Base-by-base conservation (phyloP, 192 early-diverging fungal genomes). In the Coemansia sp. region DNA sequence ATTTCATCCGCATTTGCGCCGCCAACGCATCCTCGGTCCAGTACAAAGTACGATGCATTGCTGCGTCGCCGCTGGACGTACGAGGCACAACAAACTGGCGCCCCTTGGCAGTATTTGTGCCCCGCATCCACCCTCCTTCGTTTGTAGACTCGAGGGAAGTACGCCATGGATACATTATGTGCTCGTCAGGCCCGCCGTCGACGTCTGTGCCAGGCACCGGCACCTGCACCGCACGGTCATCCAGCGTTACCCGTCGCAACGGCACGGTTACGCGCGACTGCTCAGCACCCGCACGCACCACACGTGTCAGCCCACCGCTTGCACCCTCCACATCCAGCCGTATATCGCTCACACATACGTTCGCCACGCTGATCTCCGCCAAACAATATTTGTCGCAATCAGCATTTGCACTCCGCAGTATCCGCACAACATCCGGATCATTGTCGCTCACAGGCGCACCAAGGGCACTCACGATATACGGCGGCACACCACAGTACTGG, bases 131-230 rank as follows among this genome's bases (percentile, higher is more conserved):
- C 20, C 54, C 50, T 35, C 23, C 41, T 27, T 39, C 57, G 12
- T 22, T 50, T 19, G 13, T 12, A 1, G 41, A 19, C 23, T 29
- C 18, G 2, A 38, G 54, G 11, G 61, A 11, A 3, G 52, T 39
- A n/a, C 71, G 71, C 77, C 77, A 80, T 8, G 77, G 62, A 51
- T 80, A 80, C 22, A 68, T 62, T 23, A 71, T 35, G 0, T 65
- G 23, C 10, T 41, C 43, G 32, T 80, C 77, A 2, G 72, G 65
- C 3, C 68, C 68, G 41, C 72, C 77, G n/a, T 74, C 59, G 18
- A 65, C 77, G 24, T 80, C 77, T 12, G 64, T 24, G 1, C 77
- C 77, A 11, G 77, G 77, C 2, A 80, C 57, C 10, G 77, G 64
- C 39, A 64, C 47, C 4, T 18, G 22, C 23, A 58, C 24, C 1